These are phyloP conservation scores for Gomphus bonarii DNA, from an alignment of 1,284 basidiomycete genomes.

Conservation along the genomic window DNA sequence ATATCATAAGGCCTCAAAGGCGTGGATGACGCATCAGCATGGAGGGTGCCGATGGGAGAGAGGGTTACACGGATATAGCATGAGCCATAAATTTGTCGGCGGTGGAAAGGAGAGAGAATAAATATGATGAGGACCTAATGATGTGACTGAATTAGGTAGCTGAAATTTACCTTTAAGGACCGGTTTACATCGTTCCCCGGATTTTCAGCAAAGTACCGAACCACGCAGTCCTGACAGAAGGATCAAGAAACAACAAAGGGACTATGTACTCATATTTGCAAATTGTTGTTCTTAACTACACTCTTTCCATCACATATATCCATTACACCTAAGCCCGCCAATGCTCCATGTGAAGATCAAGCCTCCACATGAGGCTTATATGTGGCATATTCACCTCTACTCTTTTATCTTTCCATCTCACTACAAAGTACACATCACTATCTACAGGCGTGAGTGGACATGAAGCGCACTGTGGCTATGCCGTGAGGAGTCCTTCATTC, in stretches of 20 bases:
- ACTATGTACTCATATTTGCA: not conserved
- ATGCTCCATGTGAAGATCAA: slow-evolving; percentile 28
- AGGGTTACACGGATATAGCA: slow-evolving; percentile 50
- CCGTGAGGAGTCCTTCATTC: too few relatives aligned
- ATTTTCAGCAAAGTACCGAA: not conserved
- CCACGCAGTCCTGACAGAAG: not conserved
- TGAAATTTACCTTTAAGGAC: not conserved
- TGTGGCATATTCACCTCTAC: too few relatives aligned
- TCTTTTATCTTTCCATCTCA: too few relatives aligned
- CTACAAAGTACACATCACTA: too few relatives aligned
- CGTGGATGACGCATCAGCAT: slow-evolving; percentile 31
- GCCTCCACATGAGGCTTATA: too few relatives aligned
- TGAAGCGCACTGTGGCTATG: too few relatives aligned
- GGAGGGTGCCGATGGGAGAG: slow-evolving; percentile 32
- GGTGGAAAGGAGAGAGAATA: not conserved
- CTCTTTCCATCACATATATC: slow-evolving; percentile 19
- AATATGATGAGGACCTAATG: not conserved
- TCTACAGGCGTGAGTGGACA: too few relatives aligned
- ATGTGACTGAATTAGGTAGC: too few relatives aligned
- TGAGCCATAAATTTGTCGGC: not conserved
- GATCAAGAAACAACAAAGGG: not conserved
- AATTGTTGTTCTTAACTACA: not conserved
- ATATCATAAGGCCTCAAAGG: slow-evolving; percentile 33
- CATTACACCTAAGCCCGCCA: slow-evolving; percentile 26
- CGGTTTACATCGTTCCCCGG: not conserved